A percentile compares a stretch with the other conserved stretches of the same genome.
These are phyloP conservation scores for Penicillium tannophilum DNA, from an alignment of 495 filamentous ascomycete genomes.

Conservation along the genomic window DNA sequence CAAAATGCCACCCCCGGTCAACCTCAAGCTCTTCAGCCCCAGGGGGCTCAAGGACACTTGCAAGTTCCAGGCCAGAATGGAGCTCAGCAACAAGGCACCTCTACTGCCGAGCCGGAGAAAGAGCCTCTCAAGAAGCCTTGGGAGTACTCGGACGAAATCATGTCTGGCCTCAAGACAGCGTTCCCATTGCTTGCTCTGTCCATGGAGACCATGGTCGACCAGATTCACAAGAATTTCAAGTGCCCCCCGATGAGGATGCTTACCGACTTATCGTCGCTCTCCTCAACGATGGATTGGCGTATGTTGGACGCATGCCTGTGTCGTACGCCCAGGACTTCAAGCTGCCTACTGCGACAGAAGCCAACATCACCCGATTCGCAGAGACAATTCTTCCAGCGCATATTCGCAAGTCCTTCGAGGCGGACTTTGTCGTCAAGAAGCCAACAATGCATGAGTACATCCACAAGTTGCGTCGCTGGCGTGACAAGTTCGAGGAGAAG, in stretches of 20 bases:
- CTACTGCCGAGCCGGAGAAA: slow-evolving; percentile 33
- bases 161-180: slow-evolving; percentile 89
- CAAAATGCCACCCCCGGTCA: slow-evolving; percentile 33
- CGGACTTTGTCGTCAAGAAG: slow-evolving; percentile 89
- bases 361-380: slow-evolving; percentile 93
- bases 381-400: slow-evolving; percentile 93
- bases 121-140: slow-evolving; percentile 75
- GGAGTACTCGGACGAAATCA: slow-evolving; percentile 95
- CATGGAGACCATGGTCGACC: slow-evolving; percentile 99
- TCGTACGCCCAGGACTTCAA: slow-evolving; percentile 91
- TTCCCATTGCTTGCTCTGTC: slow-evolving; percentile 94
- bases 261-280: slow-evolving; percentile 97
- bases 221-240: slow-evolving; percentile 98
- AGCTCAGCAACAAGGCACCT: slow-evolving; percentile 20
- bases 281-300: slow-evolving; percentile 87
- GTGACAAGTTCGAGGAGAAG: slow-evolving; percentile 97
- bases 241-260: slow-evolving; percentile 98
- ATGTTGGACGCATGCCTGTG: slow-evolving; percentile 80
- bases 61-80: slow-evolving; percentile 46
- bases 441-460: slow-evolving; percentile 98
- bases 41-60: slow-evolving; percentile 35
- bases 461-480: slow-evolving; percentile 92
- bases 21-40: slow-evolving; percentile 18
- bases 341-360: slow-evolving; percentile 84
- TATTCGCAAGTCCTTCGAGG: slow-evolving; percentile 92